A percentile compares a stretch with the other conserved stretches of the same genome.
phyloP scores from a whole-genome alignment of 345 rosid genomes.

The Eucalyptus pauciflora region DNA sequence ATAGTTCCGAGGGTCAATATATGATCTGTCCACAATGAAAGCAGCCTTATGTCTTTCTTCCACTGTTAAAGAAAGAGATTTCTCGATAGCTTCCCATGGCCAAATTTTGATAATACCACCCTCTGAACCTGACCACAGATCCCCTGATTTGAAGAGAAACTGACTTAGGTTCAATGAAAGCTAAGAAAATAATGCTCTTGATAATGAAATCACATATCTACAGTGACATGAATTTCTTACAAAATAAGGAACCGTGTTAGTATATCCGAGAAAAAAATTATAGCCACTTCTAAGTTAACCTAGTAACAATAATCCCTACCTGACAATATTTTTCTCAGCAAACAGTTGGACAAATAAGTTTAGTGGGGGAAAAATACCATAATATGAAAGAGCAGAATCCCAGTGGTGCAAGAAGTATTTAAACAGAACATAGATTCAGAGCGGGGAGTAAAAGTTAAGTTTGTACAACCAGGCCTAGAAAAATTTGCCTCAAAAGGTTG shows the following conservation, averaged over 20 bases:
- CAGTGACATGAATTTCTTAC: background rate
- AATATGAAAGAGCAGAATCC: background rate
- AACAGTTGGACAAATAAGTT: background rate
- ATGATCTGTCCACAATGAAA: conserved; percentile 60
- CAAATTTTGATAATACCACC: conserved; percentile 71
- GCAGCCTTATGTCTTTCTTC: conserved; percentile 62
- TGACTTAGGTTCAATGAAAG: background rate
- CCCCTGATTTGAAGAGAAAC: conserved; percentile 40
- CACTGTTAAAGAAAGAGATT: conserved; percentile 41
- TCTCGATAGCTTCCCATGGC: conserved; percentile 81
- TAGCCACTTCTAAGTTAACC: background rate
- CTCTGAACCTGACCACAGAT: conserved; percentile 94
- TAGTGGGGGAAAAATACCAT: background rate
- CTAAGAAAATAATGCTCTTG: background rate
- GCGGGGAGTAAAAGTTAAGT: background rate
- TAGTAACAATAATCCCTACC: background rate
- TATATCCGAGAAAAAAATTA: background rate
- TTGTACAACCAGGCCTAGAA: background rate
- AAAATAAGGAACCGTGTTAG: background rate
- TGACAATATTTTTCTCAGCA: background rate
- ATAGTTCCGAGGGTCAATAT: conserved; percentile 69
- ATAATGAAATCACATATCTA: background rate
- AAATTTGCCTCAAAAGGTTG: background rate
- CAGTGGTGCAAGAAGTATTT: background rate
- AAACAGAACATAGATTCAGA: background rate